Evolutionary conservation across 306 rosid species (phyloP).

Genomic region (Quercus wislizeni): DNA sequence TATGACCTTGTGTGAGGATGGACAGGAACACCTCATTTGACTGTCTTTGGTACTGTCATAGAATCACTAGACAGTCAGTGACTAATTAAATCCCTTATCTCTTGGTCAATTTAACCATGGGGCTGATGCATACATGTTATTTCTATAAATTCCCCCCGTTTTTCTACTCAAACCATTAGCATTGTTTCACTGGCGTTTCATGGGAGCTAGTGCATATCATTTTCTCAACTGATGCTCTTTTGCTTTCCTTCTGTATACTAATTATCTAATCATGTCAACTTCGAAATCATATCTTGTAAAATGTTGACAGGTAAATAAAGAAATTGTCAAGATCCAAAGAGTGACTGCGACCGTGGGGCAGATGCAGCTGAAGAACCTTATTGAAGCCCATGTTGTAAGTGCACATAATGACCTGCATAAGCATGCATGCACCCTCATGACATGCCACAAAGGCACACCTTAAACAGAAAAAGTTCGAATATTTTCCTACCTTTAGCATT

Average conservation of each 20-base stretch:
- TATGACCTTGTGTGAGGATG: not conserved
- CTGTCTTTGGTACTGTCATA: not conserved
- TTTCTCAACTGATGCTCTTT: not conserved
- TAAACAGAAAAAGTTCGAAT: not conserved
- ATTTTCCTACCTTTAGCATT: not conserved
- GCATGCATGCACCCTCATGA: slow-evolving; percentile 12
- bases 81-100: not conserved
- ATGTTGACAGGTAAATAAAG: slow-evolving; percentile 75
- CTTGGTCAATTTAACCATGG: not conserved
- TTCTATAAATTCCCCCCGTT: not conserved
- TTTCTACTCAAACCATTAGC: slow-evolving; percentile 6
- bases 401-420: slow-evolving; percentile 16
- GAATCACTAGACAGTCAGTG: not conserved
- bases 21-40: not conserved
- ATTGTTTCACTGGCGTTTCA: not conserved
- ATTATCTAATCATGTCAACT: not conserved
- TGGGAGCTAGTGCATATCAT: slow-evolving; percentile 1
- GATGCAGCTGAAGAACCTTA: slow-evolving; percentile 88
- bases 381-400: slow-evolving; percentile 98
- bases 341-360: slow-evolving; percentile 89
- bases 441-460: not conserved
- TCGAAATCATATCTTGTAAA: slow-evolving; percentile 7
- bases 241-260: not conserved
- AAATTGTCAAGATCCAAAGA: slow-evolving; percentile 92
- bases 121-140: not conserved